phyloP scores from a whole-genome alignment of 192 early-diverging fungal genomes.

The Entomortierella chlamydospora region DNA sequence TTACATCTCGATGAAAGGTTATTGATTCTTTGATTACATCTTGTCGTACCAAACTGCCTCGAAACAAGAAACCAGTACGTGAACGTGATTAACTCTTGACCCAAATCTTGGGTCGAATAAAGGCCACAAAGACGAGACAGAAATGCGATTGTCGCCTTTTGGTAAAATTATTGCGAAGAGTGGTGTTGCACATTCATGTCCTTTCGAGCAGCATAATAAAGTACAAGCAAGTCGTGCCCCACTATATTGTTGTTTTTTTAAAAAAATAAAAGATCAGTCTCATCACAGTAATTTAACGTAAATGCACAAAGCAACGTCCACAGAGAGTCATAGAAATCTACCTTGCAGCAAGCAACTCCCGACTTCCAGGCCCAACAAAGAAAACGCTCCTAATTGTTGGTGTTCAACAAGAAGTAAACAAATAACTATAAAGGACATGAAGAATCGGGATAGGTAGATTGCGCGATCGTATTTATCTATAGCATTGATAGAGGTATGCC shows the following conservation, averaged over 20 bases:
- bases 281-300: no score
- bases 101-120: no score
- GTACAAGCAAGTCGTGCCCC: constrained; percentile 29
- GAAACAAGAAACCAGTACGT: no score
- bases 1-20: no score
- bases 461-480: constrained; percentile 42
- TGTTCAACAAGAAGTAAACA: constrained; percentile 33
- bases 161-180: no score
- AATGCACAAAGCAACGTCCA: no score
- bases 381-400: constrained; percentile 22
- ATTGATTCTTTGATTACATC: no score
- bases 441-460: constrained; percentile 32
- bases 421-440: constrained; percentile 33
- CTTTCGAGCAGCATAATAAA: constrained; percentile 41
- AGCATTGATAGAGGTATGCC: background rate
- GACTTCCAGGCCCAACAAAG: constrained; percentile 28
- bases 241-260: constrained; percentile 7
- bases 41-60: no score
- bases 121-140: no score
- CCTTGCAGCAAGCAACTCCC: constrained; percentile 43
- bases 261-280: no score
- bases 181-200: background rate
- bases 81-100: no score
- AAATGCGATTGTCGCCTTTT: no score
- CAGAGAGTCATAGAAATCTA: background rate